phyloP scores from a whole-genome alignment of 805 yeast genomes.

The Naumovozyma baii region DNA sequence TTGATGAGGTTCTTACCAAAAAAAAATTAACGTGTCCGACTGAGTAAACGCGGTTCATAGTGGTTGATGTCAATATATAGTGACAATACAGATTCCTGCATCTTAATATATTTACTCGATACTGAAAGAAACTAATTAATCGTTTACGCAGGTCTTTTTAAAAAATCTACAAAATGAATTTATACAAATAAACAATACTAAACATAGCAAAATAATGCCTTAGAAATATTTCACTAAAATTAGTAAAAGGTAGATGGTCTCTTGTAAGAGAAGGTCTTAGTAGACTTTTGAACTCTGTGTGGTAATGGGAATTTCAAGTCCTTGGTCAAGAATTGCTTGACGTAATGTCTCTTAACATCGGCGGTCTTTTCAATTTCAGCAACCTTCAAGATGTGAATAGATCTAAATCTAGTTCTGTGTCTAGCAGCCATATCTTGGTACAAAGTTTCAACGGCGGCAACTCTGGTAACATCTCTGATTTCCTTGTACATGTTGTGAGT shows the following conservation, averaged over 20 bases:
- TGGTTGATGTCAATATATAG: too few relatives aligned
- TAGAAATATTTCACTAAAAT: conserved; percentile 20
- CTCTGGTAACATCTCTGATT: conserved; percentile 99
- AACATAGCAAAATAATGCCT: conserved; percentile 1
- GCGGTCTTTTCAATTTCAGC: conserved; percentile 96
- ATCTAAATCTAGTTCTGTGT: conserved; percentile 99
- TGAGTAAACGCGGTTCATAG: too few relatives aligned
- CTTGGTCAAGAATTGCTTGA: conserved; percentile 90
- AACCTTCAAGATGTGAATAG: conserved; percentile 98
- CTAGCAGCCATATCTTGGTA: conserved; percentile 99
- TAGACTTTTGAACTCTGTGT: conserved; percentile 93
- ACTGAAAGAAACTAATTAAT: too few relatives aligned
- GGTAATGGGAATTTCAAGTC: conserved; percentile 99
- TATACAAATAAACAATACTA: conserved; percentile 17
- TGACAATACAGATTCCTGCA: too few relatives aligned
- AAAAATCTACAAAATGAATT: conserved; percentile 23
- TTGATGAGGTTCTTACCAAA: too few relatives aligned
- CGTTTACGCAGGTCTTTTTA: conserved; percentile 5
- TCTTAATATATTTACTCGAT: too few relatives aligned
- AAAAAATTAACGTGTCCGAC: too few relatives aligned
- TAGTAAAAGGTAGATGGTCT: conserved; percentile 98
- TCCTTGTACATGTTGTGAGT: conserved; percentile 99
- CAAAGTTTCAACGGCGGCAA: conserved; percentile 95
- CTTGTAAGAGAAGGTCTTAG: conserved; percentile 79
- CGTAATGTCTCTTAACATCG: conserved; percentile 98